Base-by-base conservation (phyloP, 257 asterid species). In the Nicotiana otophora region DNA sequence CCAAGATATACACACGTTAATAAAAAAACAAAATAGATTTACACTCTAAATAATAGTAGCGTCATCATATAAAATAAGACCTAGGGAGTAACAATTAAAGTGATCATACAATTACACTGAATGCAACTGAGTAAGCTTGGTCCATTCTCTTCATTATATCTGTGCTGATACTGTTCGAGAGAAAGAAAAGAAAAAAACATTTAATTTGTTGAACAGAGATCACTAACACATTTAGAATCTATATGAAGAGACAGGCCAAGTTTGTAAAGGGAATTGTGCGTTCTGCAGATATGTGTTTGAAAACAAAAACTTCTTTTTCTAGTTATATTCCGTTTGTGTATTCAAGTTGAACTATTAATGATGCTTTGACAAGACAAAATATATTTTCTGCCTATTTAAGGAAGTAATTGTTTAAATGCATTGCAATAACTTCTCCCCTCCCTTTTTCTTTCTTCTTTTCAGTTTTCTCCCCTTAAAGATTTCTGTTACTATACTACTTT, bases 331-430 rank as follows among this genome's bases (percentile, higher is more conserved):
- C 9, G 16, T 14, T 42, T 42, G 16, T 26, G 1, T 58, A n/a
- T n/a, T 58, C 64, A 58, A n/a, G 30, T 42, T 74, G 62, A 48
- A 74, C 79, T 72, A 72, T 72, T 19, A 72, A 72, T 46, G 61
- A 46, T 23, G 23, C 9, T 11, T 74, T 74, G 79, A 74, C 36
- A 74, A 20, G 79, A 74, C 79, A 74, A 74, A 74, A 48, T 12
- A 14, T 46, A 6, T 23, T 48, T 60, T n/a, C 20, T 6, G 10
- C 65, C 65, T 60, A 60, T 16, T 55, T 57, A 17, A 57, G 62
- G 62, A 57, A 57, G 23, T 57, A 57, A n/a, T 60, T 60, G 31
- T 8, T 60, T 60, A 60, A n/a, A 60, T 60, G 65, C 65, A 7
- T 60, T 60, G 31, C 65, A 60, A 19, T 60, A 60, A 60, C 31